A percentile compares a stretch with the other conserved stretches of the same genome.
phyloP scores from a whole-genome alignment of 2,329 filamentous ascomycete genomes.

The Allantophomopsis cytisporea region DNA sequence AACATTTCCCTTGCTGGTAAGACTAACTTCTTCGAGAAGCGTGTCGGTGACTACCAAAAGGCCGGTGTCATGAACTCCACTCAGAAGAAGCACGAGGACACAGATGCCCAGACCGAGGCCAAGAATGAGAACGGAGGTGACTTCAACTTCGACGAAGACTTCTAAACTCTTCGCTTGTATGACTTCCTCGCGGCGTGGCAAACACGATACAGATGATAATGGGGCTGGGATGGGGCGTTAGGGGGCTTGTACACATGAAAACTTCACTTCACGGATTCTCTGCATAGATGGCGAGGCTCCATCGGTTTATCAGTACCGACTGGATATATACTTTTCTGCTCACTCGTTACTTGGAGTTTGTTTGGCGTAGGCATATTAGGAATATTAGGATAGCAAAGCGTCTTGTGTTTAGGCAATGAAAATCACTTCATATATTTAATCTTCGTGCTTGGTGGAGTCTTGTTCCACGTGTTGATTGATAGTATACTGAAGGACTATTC shows the following conservation, averaged over 20 bases:
- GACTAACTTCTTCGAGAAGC: conserved; percentile 99
- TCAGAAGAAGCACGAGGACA: conserved; percentile 53
- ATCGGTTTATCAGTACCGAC: conserved; percentile 10
- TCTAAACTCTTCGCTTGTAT: conserved; percentile 40
- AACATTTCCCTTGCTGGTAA: conserved; percentile 98
- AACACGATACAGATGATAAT: no score
- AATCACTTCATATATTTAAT: no score
- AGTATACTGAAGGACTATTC: no score
- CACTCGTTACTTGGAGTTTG: no score
- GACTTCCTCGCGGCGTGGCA: no score
- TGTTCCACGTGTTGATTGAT: no score
- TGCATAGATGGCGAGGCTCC: conserved; percentile 17
- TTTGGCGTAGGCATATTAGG: conserved; percentile 9
- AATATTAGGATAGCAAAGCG: no score
- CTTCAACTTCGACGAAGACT: conserved; percentile 94
- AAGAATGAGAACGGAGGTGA: conserved; percentile 54
- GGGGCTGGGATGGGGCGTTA: no score
- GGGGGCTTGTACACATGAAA: no score
- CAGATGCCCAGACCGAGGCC: conserved; percentile 29
- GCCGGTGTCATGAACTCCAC: conserved; percentile 94
- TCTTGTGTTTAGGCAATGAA: no score
- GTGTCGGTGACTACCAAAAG: conserved; percentile 98
- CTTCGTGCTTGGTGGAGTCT: no score
- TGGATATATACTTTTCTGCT: background rate
- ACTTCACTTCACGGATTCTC: conserved; percentile 1